Evolutionary conservation across 768 basidiomycete genomes (phyloP), one percentile per base, ranked within the genome.

Genomic region (Boletus reticulatus): DNA sequence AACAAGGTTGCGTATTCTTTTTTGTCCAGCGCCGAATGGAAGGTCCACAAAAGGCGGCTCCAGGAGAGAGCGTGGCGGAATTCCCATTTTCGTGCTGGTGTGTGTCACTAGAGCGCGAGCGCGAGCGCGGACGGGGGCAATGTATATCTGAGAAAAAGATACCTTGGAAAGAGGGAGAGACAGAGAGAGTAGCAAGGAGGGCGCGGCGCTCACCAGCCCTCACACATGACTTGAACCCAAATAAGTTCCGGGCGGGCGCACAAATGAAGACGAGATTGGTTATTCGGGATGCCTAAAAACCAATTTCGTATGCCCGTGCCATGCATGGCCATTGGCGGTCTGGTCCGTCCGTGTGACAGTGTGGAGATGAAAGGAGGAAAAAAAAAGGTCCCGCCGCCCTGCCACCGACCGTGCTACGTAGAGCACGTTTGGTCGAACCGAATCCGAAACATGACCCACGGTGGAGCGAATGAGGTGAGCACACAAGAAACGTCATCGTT

Each of bases 11-110:
- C 22, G n/a, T 27, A 22, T 48, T 48, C 14, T 48, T 51, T 53
- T 51, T 51, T 52, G 54, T 64, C 48, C 43, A 42, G 39, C 50
- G 36, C 38, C 43, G 52, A 64, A 61, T 52, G 51, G 54, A 65
- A 63, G 58, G 12, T 50, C 61, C 61, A 48, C 27, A 22, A 22
- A 34, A 6, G 29, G 27, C 22, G 51, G 53, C 36, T 50, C 45
- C 59, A 53, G 29, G 27, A 29, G 61, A 50, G 56, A 37, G 22
- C n/a, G 37, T 20, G 58, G 31, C 48, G 51, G 51, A 32, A 36
- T 59, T 62, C 6, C 61, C 42, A 43, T 48, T 49, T 59, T 12
- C 6, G 50, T 49, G 38, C 9, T 13, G 20, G 44, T 43, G 38
- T 2, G 12, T 11, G 19, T 17, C 6, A 20, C 16, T 42, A 43